Evolutionary conservation across 495 filamentous ascomycete species (phyloP).

Genomic region (Aspergillus taichungensis): DNA sequence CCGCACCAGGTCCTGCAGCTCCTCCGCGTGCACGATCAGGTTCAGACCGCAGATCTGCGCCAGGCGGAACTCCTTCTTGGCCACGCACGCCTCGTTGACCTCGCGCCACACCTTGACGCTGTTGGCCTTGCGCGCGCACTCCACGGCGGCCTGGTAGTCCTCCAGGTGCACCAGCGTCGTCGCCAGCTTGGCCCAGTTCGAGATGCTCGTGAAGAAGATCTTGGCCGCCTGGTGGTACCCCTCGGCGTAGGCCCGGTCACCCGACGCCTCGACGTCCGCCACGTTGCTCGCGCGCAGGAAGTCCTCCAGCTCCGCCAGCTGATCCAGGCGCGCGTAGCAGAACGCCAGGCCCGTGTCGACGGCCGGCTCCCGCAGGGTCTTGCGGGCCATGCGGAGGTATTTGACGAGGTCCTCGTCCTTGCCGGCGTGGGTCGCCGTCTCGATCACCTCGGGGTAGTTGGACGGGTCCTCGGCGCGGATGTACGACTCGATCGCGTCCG

Average conservation of each 20-base stretch:
- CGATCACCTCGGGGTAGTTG: constrained; percentile 94
- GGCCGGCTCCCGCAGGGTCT: constrained; percentile 86
- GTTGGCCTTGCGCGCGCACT: constrained; percentile 98
- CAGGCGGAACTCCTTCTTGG: constrained; percentile 98
- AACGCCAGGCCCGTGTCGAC: constrained; percentile 94
- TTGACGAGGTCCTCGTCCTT: constrained; percentile 98
- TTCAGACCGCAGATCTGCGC: constrained; percentile 99
- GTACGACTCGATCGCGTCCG: constrained; percentile 92
- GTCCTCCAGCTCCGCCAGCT: constrained; percentile 89
- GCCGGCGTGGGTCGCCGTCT: constrained; percentile 88
- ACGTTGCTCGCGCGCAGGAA: constrained; percentile 93
- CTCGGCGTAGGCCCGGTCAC: constrained; percentile 95
- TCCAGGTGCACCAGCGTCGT: constrained; percentile 92
- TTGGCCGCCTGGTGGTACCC: constrained; percentile 94
- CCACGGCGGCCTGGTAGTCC: constrained; percentile 96
- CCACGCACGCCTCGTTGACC: constrained; percentile 92
- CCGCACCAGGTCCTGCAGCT: constrained; percentile 84
- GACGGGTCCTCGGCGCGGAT: constrained; percentile 87
- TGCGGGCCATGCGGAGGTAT: constrained; percentile 92
- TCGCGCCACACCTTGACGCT: constrained; percentile 99
- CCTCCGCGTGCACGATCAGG: constrained; percentile 96
- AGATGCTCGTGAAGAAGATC: constrained; percentile 97
- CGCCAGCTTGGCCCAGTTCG: constrained; percentile 98
- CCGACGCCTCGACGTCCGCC: constrained; percentile 87
- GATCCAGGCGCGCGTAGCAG: constrained; percentile 83